These are phyloP conservation scores for Penicillium samsonianum DNA, from an alignment of 495 filamentous ascomycete genomes.

Conservation along the genomic window DNA sequence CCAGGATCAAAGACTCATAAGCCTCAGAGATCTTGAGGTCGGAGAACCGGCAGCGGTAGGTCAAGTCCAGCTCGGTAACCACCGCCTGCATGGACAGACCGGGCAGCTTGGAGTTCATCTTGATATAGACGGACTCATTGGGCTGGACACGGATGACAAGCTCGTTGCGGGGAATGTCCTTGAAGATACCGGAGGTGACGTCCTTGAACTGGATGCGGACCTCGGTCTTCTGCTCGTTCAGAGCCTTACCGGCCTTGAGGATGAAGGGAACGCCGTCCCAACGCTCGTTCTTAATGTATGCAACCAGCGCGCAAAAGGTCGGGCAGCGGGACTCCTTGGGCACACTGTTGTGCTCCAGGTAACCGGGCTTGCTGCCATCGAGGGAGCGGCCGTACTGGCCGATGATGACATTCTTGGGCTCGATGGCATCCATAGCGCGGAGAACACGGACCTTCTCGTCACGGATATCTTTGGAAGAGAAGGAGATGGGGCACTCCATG, in stretches of 20 bases:
- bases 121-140: slow-evolving; percentile 99
- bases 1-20: slow-evolving; percentile 95
- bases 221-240: slow-evolving; percentile 99
- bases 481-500: slow-evolving; percentile 98
- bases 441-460: slow-evolving; percentile 98
- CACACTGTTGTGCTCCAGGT: slow-evolving; percentile 99
- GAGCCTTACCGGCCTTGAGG: slow-evolving; percentile 96
- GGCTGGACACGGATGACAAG: slow-evolving; percentile 98
- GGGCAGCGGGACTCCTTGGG: slow-evolving; percentile 96
- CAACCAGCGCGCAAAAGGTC: slow-evolving; percentile 95
- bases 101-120: slow-evolving; percentile 99
- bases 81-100: slow-evolving; percentile 99
- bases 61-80: slow-evolving; percentile 96
- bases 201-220: slow-evolving; percentile 99
- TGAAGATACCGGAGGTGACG: slow-evolving; percentile 98
- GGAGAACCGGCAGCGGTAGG: slow-evolving; percentile 96
- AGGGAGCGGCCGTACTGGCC: slow-evolving; percentile 97
- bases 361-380: slow-evolving; percentile 94
- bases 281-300: slow-evolving; percentile 98
- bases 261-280: slow-evolving; percentile 99
- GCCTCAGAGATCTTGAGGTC: slow-evolving; percentile 99
- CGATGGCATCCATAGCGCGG: slow-evolving; percentile 88
- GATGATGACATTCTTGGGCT: slow-evolving; percentile 99
- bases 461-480: slow-evolving; percentile 96
- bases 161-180: slow-evolving; percentile 98